A percentile compares a stretch with the other conserved stretches of the same genome.
Conservation (phyloP, 345 rosid species). For the Acer saccharum region DNA sequence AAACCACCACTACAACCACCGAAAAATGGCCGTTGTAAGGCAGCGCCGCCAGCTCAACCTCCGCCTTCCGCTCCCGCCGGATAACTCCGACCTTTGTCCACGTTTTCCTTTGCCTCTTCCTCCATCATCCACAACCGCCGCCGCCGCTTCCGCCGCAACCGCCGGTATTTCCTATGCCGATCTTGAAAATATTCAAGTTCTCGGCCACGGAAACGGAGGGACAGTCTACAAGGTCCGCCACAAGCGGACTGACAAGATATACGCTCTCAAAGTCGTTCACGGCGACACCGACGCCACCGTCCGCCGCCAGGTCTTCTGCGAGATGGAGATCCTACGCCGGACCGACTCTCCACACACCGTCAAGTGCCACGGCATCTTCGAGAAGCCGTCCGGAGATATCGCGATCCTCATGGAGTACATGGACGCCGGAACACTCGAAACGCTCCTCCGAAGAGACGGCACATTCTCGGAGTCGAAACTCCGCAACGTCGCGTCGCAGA, state of each 20-base stretch:
- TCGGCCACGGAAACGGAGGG: constrained; percentile 91
- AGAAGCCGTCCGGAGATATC: constrained; percentile 67
- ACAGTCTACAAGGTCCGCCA: constrained; percentile 75
- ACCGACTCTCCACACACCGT: constrained; percentile 71
- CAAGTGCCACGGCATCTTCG: constrained; percentile 56
- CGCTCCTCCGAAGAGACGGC: constrained; percentile 41
- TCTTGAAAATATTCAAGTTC: constrained; percentile 65
- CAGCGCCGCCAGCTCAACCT: constrained; percentile 86
- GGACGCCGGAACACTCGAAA: constrained; percentile 75
- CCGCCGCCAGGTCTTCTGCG: constrained; percentile 68
- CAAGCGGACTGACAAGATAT: constrained; percentile 51
- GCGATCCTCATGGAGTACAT: constrained; percentile 77
- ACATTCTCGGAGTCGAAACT: constrained; percentile 54
- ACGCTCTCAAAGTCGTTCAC: constrained; percentile 69
- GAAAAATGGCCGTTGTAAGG: constrained; percentile 63
- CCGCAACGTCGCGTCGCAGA: constrained; percentile 58
- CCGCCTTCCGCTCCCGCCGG: constrained; percentile 62
- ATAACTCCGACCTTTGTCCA: constrained; percentile 47
- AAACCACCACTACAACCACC: neutral
- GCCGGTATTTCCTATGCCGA: constrained; percentile 39
- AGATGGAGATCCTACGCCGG: constrained; percentile 81
- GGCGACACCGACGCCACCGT: constrained; percentile 55
- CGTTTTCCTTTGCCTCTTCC: constrained; percentile 61
- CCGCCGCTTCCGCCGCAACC: constrained; percentile 7
- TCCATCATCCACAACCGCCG: constrained; percentile 26